phyloP scores from a whole-genome alignment of 1,284 basidiomycete genomes.

The Malassezia slooffiae region DNA sequence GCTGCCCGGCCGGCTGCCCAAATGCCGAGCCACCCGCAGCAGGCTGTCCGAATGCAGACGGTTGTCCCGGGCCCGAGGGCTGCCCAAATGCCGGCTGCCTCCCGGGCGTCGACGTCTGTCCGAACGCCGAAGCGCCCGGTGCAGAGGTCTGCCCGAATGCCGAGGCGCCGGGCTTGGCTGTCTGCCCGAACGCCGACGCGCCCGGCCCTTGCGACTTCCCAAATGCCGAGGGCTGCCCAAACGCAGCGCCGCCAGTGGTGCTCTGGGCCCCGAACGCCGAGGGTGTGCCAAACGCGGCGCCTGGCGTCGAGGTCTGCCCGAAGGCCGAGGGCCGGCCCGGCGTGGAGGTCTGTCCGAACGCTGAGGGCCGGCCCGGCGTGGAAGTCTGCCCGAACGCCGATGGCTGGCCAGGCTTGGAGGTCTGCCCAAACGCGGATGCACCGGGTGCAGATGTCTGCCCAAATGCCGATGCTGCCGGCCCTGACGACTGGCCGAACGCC shows the following conservation, averaged over 20 bases:
- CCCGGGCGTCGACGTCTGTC: not conserved
- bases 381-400: not conserved
- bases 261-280: not conserved
- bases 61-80: not conserved
- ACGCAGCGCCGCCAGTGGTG: not conserved
- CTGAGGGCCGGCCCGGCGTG: not conserved
- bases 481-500: not conserved
- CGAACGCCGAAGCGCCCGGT: not conserved
- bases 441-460: not conserved
- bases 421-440: slow-evolving; percentile 1
- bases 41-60: slow-evolving; percentile 2
- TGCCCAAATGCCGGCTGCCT: not conserved
- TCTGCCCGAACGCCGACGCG: slow-evolving; percentile 1
- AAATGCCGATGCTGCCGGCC: no score
- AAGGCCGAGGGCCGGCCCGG: not conserved
- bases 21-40: not conserved
- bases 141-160: slow-evolving; percentile 2
- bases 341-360: not conserved
- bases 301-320: not conserved
- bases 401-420: no score
- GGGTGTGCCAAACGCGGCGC: not conserved
- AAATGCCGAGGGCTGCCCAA: slow-evolving; percentile 9
- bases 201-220: not conserved
- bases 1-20: not conserved
- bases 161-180: not conserved